These are phyloP conservation scores for Carpinus fangiana DNA, from an alignment of 306 rosid species.

Conservation along the genomic window DNA sequence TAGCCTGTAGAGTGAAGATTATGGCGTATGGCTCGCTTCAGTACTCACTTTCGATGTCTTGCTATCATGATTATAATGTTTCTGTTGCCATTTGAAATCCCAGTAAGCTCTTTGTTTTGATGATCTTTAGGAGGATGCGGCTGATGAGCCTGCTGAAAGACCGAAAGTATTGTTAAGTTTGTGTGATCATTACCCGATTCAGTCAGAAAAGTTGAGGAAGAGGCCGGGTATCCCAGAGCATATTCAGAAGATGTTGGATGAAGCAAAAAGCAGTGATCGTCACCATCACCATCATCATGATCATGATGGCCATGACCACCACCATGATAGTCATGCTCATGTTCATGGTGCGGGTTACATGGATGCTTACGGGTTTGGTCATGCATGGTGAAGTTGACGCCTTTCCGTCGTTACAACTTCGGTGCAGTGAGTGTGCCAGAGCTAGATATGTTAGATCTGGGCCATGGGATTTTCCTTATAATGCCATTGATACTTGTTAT, in stretches of 20 bases:
- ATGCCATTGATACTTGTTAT: not conserved
- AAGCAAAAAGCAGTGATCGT: slow-evolving; percentile 45
- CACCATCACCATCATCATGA: slow-evolving; percentile 28
- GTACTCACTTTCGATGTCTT: too few species aligned
- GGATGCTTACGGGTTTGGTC: slow-evolving; percentile 73
- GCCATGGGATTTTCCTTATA: not conserved
- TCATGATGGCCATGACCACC: slow-evolving; percentile 31
- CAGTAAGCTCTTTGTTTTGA: slow-evolving; percentile 9
- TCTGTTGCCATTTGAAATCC: not conserved
- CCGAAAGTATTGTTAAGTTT: slow-evolving; percentile 64
- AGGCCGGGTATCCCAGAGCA: slow-evolving; percentile 69
- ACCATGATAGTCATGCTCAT: slow-evolving; percentile 35
- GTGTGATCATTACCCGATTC: slow-evolving; percentile 75
- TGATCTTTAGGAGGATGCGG: slow-evolving; percentile 64
- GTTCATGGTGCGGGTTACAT: slow-evolving; percentile 53
- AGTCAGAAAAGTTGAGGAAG: slow-evolving; percentile 58
- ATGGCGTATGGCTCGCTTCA: too few species aligned
- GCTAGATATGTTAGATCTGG: slow-evolving; percentile 14
- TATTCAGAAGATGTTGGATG: slow-evolving; percentile 59
- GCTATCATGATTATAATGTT: too few species aligned
- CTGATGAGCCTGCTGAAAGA: slow-evolving; percentile 58
- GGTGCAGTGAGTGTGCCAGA: not conserved
- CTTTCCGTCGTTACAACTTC: not conserved
- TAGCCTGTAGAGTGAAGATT: too few species aligned
- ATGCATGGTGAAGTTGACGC: slow-evolving; percentile 48